phyloP scores from a whole-genome alignment of 2,329 filamentous ascomycete genomes.

The Alternaria sp. region DNA sequence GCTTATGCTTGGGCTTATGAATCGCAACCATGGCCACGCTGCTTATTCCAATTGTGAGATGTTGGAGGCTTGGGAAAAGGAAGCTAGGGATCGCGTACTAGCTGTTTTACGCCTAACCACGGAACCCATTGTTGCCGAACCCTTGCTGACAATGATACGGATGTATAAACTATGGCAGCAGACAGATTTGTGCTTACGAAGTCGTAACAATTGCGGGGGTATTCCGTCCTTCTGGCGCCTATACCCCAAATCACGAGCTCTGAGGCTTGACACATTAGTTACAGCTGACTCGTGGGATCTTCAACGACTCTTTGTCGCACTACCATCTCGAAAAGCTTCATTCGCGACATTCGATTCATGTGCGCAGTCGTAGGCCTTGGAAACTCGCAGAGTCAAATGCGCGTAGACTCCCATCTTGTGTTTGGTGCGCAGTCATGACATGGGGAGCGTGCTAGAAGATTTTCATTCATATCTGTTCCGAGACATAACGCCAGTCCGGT shows the following conservation, averaged over 20 bases:
- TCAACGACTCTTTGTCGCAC: not conserved
- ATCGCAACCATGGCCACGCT: constrained; percentile 7
- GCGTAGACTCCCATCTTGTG: not conserved
- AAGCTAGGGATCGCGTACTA: constrained; percentile 8
- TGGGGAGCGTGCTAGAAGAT: constrained; percentile 39
- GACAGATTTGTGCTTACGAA: not conserved
- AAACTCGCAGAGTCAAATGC: not conserved
- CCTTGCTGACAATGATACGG: not conserved
- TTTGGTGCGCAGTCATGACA: not conserved
- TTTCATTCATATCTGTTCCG: constrained; percentile 47
- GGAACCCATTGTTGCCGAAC: constrained; percentile 10
- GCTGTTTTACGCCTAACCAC: constrained; percentile 3
- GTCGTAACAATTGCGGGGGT: not conserved
- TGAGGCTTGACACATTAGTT: not conserved
- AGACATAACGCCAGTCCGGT: constrained; percentile 46
- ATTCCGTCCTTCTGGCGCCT: not conserved
- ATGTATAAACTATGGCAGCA: not conserved
- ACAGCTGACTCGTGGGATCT: not conserved
- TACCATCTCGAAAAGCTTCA: not conserved
- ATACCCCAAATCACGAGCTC: not conserved
- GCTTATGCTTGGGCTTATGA: constrained; percentile 12
- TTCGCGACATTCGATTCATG: not conserved
- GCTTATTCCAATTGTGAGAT: not conserved
- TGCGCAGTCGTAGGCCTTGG: not conserved
- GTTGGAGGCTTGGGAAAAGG: constrained; percentile 7